phyloP scores from a whole-genome alignment of 805 yeast species.

The Lachancea dasiensis region DNA sequence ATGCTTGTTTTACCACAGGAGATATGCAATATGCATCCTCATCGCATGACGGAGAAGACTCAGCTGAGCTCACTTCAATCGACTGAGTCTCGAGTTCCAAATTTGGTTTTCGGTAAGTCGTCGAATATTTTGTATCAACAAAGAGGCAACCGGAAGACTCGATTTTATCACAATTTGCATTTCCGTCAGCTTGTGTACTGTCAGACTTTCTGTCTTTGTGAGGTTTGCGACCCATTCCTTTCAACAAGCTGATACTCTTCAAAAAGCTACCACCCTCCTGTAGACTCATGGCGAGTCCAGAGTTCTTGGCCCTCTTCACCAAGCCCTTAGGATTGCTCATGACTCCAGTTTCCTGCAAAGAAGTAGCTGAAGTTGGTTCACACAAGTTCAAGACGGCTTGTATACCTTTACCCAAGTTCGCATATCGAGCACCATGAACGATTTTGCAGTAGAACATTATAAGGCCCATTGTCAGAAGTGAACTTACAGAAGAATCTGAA shows the following conservation, averaged over 20 bases:
- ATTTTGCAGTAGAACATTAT: neutral
- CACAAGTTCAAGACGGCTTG: conserved; percentile 1
- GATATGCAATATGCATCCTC: conserved; percentile 6
- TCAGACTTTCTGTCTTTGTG: neutral
- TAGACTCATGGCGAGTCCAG: conserved; percentile 16
- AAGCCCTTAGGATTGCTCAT: conserved; percentile 6
- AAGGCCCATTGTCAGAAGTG: too few relatives aligned
- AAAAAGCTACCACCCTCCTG: conserved; percentile 20
- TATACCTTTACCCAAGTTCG: conserved; percentile 2
- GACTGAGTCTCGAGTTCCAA: conserved; percentile 2
- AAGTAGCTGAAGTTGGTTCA: too few relatives aligned
- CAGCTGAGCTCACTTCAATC: conserved; percentile 3
- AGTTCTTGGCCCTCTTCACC: conserved; percentile 1
- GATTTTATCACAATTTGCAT: neutral
- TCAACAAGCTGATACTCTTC: conserved; percentile 21
- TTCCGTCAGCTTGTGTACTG: neutral
- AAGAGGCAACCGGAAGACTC: too few relatives aligned
- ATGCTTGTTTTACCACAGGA: conserved; percentile 5
- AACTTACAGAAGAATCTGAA: too few relatives aligned
- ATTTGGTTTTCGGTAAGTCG: neutral
- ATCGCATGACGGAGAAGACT: conserved; percentile 5
- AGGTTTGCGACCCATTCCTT: conserved; percentile 15
- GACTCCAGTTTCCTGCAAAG: neutral
- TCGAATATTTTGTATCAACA: too few relatives aligned
- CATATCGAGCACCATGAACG: conserved; percentile 3